A percentile compares a stretch with the other conserved stretches of the same genome.
Evolutionary conservation across 441 rosid species (phyloP).

Genomic region (Populus trichocarpa): DNA sequence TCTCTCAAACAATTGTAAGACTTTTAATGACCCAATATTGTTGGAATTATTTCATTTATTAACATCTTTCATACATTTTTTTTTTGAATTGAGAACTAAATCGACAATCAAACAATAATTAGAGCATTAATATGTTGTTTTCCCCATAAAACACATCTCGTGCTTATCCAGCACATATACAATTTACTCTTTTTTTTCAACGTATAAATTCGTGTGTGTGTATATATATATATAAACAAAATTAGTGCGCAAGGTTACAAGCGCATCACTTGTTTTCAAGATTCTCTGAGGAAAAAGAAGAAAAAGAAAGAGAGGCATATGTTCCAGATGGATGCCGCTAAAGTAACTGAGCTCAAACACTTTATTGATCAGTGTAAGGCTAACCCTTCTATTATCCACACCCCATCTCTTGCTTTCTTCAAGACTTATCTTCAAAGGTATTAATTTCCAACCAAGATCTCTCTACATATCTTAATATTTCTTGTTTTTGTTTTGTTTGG

Average conservation of each 20-base stretch:
- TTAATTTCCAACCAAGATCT: constrained; percentile 39
- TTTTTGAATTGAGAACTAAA: background rate
- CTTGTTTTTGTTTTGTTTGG: background rate
- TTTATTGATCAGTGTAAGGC: constrained; percentile 69
- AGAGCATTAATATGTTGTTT: background rate
- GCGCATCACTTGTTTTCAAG: background rate
- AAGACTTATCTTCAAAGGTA: constrained; percentile 62
- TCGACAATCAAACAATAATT: too few species aligned
- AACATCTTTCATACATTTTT: too few species aligned
- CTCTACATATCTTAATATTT: background rate
- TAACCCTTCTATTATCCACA: constrained; percentile 60
- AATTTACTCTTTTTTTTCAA: too few species aligned
- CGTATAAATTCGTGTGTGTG: too few species aligned
- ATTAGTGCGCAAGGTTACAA: background rate
- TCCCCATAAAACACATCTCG: background rate
- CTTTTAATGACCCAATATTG: background rate
- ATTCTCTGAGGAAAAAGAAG: background rate
- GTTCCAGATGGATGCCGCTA: constrained; percentile 51
- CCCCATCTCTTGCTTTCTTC: constrained; percentile 81
- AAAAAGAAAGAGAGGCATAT: background rate
- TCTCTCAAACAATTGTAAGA: background rate
- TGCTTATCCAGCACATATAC: too few species aligned
- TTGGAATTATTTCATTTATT: too few species aligned
- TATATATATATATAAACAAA: too few species aligned
- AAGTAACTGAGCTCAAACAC: constrained; percentile 45